Conservation (phyloP, 75 land plant species). For the Selaginella tamariscina region DNA sequence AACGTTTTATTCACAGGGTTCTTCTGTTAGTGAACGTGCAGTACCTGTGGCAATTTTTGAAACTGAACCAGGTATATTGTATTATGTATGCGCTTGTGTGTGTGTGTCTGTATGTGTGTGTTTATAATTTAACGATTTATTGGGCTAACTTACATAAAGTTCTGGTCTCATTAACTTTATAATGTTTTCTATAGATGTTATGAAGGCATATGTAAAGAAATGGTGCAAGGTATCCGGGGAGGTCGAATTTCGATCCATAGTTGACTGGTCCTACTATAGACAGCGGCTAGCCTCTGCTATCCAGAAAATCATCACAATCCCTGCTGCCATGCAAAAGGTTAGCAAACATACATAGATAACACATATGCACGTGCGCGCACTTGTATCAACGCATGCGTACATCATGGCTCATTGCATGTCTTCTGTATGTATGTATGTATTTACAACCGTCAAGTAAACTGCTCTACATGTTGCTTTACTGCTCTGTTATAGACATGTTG, state of each 20-base stretch:
- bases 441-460: neutral
- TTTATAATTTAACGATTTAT: neutral
- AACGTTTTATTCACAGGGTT: slow-evolving; percentile 69
- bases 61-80: slow-evolving; percentile 64
- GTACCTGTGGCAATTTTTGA: slow-evolving; percentile 97
- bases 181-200: slow-evolving; percentile 42
- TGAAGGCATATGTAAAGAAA: slow-evolving; percentile 60
- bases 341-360: too few relatives aligned
- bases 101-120: neutral
- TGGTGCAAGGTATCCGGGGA: slow-evolving; percentile 96
- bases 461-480: neutral
- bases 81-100: neutral
- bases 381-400: too few relatives aligned
- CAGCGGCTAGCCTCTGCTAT: slow-evolving; percentile 91
- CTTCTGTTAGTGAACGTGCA: slow-evolving; percentile 99
- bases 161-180: neutral
- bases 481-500: neutral
- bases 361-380: too few relatives aligned
- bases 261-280: slow-evolving; percentile 97
- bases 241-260: slow-evolving; percentile 68
- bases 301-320: slow-evolving; percentile 94
- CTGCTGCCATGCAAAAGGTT: slow-evolving; percentile 99
- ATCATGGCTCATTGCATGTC: too few relatives aligned
- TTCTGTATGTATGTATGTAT: neutral
- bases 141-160: neutral